A percentile compares a stretch with the other conserved stretches of the same genome.
phyloP scores from a whole-genome alignment of 345 rosid genomes.

The Aethionema arabicum region DNA sequence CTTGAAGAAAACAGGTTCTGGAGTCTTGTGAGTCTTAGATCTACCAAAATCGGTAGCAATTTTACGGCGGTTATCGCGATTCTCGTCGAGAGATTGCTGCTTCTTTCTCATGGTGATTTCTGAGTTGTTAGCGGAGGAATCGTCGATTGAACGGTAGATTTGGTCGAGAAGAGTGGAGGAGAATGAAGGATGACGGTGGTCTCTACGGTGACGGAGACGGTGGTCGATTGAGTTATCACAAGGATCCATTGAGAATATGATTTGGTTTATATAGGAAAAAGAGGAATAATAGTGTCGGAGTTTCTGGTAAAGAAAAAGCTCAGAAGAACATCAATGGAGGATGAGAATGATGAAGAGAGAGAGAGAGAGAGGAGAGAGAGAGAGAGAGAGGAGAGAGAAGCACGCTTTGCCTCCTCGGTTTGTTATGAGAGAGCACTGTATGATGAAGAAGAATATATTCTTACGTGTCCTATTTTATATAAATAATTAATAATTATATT shows the following conservation, averaged over 20 bases:
- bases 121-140: conserved; percentile 21
- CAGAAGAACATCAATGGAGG: conserved; percentile 30
- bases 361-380: conserved; percentile 5
- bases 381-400: background rate
- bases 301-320: conserved; percentile 23
- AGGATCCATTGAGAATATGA: conserved; percentile 39
- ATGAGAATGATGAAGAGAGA: conserved; percentile 27
- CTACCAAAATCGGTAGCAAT: conserved; percentile 37
- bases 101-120: conserved; percentile 31
- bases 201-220: conserved; percentile 31
- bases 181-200: conserved; percentile 64
- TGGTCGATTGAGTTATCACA: conserved; percentile 35
- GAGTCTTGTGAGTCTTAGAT: background rate
- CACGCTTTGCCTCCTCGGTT: conserved; percentile 18
- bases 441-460: conserved; percentile 15
- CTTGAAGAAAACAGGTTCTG: conserved; percentile 32
- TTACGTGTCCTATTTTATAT: conserved; percentile 27
- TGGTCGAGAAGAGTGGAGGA: conserved; percentile 73
- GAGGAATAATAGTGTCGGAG: conserved; percentile 36
- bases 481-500: background rate
- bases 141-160: conserved; percentile 71
- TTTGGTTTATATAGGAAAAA: conserved; percentile 30
- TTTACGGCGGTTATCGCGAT: conserved; percentile 39
- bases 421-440: background rate
- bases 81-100: conserved; percentile 6